Conservation (phyloP, 371 early-diverging fungal species). For the Actinomortierella ambigua region DNA sequence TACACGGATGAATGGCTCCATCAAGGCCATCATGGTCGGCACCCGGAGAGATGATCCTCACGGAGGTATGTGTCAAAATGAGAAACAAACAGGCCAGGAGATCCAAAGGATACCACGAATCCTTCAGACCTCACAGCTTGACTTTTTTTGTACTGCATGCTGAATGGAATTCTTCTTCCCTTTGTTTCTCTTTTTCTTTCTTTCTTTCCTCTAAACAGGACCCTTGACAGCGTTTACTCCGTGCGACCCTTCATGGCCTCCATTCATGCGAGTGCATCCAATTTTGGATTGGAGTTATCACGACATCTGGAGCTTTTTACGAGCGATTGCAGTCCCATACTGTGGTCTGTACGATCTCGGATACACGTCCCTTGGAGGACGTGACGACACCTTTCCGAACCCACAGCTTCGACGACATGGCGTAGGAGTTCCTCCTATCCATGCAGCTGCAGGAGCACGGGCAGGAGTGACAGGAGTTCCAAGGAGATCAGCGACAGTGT, state of each 20-base stretch:
- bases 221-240: slow-evolving; percentile 71
- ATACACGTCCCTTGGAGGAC: slow-evolving; percentile 95
- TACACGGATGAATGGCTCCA: slow-evolving; percentile 19
- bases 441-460: too few species aligned
- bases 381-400: slow-evolving; percentile 85
- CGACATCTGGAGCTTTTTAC: slow-evolving; percentile 86
- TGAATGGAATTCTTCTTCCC: background rate
- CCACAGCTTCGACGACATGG: slow-evolving; percentile 54
- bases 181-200: background rate
- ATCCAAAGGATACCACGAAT: slow-evolving; percentile 4
- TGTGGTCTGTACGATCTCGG: slow-evolving; percentile 92
- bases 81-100: too few species aligned
- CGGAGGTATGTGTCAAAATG: slow-evolving; percentile 62
- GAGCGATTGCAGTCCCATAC: slow-evolving; percentile 74
- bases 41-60: slow-evolving; percentile 92
- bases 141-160: background rate
- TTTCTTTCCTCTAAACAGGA: slow-evolving; percentile 44
- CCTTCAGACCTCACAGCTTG: background rate
- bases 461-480: too few species aligned
- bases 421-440: slow-evolving; percentile 10
- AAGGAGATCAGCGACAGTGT: too few species aligned
- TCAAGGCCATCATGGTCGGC: slow-evolving; percentile 89
- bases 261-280: slow-evolving; percentile 91
- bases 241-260: slow-evolving; percentile 93
- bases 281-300: slow-evolving; percentile 91